Conservation (phyloP, 73 alveolate species). For the Durusdinium trenchii region DNA sequence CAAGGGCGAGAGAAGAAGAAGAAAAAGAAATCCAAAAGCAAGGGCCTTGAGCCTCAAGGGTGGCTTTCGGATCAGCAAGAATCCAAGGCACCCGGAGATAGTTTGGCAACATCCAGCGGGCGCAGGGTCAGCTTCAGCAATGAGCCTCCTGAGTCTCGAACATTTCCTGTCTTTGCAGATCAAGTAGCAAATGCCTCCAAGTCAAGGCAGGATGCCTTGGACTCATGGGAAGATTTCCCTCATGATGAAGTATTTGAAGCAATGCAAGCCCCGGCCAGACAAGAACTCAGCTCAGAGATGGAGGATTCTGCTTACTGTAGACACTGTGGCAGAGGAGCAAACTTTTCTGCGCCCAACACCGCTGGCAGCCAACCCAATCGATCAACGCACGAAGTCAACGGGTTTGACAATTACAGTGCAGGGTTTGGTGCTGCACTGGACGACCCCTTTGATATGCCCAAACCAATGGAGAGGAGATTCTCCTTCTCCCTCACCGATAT, state of each 20-base stretch:
- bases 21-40: background rate
- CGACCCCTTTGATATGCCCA: background rate
- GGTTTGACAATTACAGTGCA: background rate
- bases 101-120: background rate
- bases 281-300: background rate
- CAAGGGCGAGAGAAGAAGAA: background rate
- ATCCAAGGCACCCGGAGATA: background rate
- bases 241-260: slow-evolving; percentile 36
- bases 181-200: background rate
- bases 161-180: slow-evolving; percentile 26
- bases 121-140: slow-evolving; percentile 79
- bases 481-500: slow-evolving; percentile 65
- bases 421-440: background rate
- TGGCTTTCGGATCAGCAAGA: too few species aligned
- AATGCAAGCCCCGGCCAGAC: background rate
- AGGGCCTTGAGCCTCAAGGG: background rate
- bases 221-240: background rate
- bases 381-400: background rate
- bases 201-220: background rate
- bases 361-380: too few species aligned
- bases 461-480: slow-evolving; percentile 37
- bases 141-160: slow-evolving; percentile 71
- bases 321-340: slow-evolving; percentile 47
- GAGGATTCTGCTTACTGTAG: slow-evolving; percentile 57
- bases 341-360: background rate